Evolutionary conservation across 495 filamentous ascomycete species (phyloP), one percentile per base, ranked within the genome.

Genomic region (Trichoderma gamsii): DNA sequence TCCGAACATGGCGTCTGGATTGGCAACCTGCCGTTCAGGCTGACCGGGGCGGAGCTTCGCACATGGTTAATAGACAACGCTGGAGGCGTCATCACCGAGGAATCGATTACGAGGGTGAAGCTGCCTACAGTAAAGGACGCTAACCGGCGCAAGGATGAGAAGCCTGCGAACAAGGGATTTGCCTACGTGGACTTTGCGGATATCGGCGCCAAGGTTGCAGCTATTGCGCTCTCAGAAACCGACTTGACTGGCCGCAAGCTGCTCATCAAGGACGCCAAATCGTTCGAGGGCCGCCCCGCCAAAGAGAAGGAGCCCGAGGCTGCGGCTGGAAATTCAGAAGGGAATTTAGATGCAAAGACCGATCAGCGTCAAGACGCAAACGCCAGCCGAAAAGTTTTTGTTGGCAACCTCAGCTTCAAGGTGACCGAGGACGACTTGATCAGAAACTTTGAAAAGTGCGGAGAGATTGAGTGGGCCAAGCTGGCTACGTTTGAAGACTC

Each of bases 401-500:
- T 98, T 4, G 95, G 95, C 0, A 99, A 99, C 75, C 82, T 99
- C 6, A 82, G 86, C 8, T 99, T 96, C 76, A 87, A 93, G 68
- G 85, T 86, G 1, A 93, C 87, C n/a, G 90, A 91, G 70, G 92
- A 96, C 70, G 84, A 87, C 69, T 79, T 99, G 38, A 79, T 85
- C 68, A 83, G 87, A 69, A 91, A 97, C 74, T 97, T 96, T 75
- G 80, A 78, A 32, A 89, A 87, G 73, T 97, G 93, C 73, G 95
- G 95, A 51, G 84, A 87, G 63, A 83, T 99, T 67, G 79, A 82
- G 43, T 89, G 89, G 78, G 82, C 93, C 70, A 91, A 94, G 76
- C 79, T 97, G 63, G 96, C 96, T 3, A 97, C 93, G 0, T 99
- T 99, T 74, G 92, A 98, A 76, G 96, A 99, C 73, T 87, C 88